phyloP scores from a whole-genome alignment of 805 yeast genomes.

The Wickerhamiella nectarea region DNA sequence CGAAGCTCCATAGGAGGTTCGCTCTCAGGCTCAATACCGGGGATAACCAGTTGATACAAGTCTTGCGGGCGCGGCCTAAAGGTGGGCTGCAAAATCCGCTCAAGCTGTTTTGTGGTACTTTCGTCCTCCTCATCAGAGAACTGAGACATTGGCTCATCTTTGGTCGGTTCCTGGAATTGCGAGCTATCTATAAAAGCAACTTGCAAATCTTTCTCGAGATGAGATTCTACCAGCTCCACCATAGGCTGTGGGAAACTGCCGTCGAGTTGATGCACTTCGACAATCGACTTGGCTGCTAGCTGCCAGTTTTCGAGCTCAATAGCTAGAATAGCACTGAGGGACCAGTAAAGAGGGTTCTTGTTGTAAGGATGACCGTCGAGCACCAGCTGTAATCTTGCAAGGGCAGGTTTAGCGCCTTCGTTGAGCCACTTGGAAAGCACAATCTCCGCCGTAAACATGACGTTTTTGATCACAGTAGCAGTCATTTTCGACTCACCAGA shows the following conservation, averaged over 20 bases:
- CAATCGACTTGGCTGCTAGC: background rate
- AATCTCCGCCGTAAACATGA: background rate
- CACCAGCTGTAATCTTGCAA: background rate
- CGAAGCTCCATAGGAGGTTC: background rate
- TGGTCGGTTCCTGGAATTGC: background rate
- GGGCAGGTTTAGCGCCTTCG: background rate
- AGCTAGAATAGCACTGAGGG: background rate
- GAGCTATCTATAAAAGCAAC: background rate
- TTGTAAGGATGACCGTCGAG: background rate
- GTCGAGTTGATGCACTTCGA: background rate
- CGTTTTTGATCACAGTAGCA: background rate
- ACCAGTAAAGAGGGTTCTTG: background rate
- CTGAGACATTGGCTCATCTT: background rate
- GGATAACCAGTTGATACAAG: background rate
- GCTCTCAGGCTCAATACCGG: background rate
- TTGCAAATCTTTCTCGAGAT: background rate
- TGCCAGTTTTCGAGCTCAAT: background rate
- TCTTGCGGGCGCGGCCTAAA: background rate
- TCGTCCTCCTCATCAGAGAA: background rate
- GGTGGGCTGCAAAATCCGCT: background rate
- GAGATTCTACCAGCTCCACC: background rate
- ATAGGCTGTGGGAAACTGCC: background rate
- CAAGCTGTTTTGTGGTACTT: too few species aligned
- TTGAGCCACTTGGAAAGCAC: background rate
- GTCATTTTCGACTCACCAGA: background rate